Base-by-base conservation (phyloP, 1,284 basidiomycete genomes). In the Volvariella surrecta region DNA sequence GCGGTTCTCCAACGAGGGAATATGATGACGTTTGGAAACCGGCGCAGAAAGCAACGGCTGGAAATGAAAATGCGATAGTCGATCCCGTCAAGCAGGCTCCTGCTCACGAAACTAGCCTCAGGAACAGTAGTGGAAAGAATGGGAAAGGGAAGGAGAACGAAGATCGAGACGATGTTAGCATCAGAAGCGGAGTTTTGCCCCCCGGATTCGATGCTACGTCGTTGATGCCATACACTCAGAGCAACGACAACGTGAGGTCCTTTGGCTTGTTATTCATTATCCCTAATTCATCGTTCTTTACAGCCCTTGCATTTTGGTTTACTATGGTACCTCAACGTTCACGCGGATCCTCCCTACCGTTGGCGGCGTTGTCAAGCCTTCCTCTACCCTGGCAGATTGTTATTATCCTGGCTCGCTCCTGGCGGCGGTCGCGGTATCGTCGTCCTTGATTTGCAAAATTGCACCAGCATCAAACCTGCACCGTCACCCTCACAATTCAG, bases 251-350 rank as follows among this genome's bases (percentile, higher is more conserved):
- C 32, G 72, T 70, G 44, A 49, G 64, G 58, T 42, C 45, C 42
- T 20, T 45, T 46, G 38, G 40, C 30, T 3, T 24, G 18, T 44
- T 30, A 16, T 21, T 38, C 22, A 4, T 17, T 15, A 7, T 43
- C 44, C 39, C 49, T 54, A 42, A 44, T 46, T 44, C 11, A 41
- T 44, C 38, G 34, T 52, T 16, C 45, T 47, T 46, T 45, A 40
- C 49, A 93, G 91, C 87, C 89, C 1, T 64, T 89, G 7, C 79
- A 85, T 45, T 82, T 89, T 32, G 90, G 91, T 10, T 67, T 80
- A 11, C 64, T 94, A 0, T 94, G 87, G 82, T 94, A 91, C 57
- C 74, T 94, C 42, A 91, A 94, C 48, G 90, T 93, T 0, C 89
- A 94, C 58, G 79, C 77, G 0, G 61, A 73, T 2, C 79, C 82